A percentile compares a stretch with the other conserved stretches of the same genome.
phyloP scores from a whole-genome alignment of 495 filamentous ascomycete genomes.

The Penicillium fimorum region DNA sequence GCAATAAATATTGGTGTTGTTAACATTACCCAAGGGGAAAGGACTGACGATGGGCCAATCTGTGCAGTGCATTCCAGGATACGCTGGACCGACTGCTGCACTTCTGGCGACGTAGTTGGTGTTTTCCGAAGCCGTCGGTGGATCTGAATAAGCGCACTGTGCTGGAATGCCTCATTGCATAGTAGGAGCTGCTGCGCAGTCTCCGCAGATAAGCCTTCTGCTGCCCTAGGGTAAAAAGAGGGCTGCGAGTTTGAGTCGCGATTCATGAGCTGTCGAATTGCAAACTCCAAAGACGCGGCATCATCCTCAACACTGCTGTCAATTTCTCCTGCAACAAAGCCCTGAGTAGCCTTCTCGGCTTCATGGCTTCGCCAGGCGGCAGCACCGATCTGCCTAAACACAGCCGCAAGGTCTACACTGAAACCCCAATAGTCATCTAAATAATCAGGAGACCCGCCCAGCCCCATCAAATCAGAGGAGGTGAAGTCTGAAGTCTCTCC shows the following conservation, averaged over 20 bases:
- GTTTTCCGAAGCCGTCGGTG: slow-evolving; percentile 39
- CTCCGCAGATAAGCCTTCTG: slow-evolving; percentile 34
- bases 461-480: slow-evolving; percentile 17
- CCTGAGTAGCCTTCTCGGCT: slow-evolving; percentile 14
- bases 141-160: slow-evolving; percentile 48
- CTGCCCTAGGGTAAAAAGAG: slow-evolving; percentile 42
- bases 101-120: slow-evolving; percentile 33
- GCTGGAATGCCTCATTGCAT: slow-evolving; percentile 50
- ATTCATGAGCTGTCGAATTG: slow-evolving; percentile 39
- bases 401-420: slow-evolving; percentile 39
- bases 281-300: slow-evolving; percentile 35
- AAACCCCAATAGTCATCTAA: slow-evolving; percentile 52
- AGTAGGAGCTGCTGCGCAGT: slow-evolving; percentile 39
- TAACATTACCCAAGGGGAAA: slow-evolving; percentile 49
- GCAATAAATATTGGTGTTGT: slow-evolving; percentile 49
- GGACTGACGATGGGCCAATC: slow-evolving; percentile 42
- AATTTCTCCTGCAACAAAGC: slow-evolving; percentile 24
- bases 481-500: slow-evolving; percentile 28
- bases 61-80: slow-evolving; percentile 45
- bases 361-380: slow-evolving; percentile 41
- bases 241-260: slow-evolving; percentile 32
- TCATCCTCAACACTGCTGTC: slow-evolving; percentile 28
- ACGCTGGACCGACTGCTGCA: slow-evolving; percentile 42
- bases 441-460: slow-evolving; percentile 36
- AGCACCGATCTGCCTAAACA: slow-evolving; percentile 45